Conservation (phyloP, 106 monocot species). For the Dendrobium nobile region DNA sequence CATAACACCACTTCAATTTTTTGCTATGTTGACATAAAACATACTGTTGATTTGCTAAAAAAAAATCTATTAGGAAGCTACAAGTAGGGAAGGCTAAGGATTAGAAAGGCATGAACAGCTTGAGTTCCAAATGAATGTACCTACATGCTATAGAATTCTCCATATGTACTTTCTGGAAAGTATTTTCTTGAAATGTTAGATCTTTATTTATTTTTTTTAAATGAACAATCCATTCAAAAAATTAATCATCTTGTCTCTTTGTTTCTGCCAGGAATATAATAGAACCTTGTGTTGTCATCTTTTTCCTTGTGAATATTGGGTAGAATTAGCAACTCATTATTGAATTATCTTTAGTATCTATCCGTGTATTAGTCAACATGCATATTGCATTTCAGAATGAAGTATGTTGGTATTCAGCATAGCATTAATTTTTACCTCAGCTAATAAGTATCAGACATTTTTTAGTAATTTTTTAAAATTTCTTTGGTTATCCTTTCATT, state of each 20-base stretch:
- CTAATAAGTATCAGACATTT: background rate
- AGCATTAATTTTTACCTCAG: background rate
- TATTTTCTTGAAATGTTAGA: conserved; percentile 6
- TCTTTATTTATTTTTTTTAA: background rate
- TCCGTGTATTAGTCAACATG: background rate
- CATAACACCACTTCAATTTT: background rate
- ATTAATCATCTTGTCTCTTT: background rate
- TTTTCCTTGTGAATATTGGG: background rate
- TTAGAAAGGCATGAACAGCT: conserved; percentile 80
- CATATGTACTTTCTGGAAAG: conserved; percentile 68
- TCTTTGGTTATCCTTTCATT: background rate
- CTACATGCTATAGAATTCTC: conserved; percentile 49
- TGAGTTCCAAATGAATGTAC: conserved; percentile 87
- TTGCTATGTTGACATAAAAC: background rate
- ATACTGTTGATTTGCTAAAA: background rate
- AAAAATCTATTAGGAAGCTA: conserved; percentile 53
- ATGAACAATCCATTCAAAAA: background rate
- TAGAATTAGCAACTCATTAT: background rate
- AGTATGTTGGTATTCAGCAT: background rate
- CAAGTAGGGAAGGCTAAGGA: conserved; percentile 88
- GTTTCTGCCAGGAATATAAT: background rate
- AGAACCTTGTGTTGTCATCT: background rate
- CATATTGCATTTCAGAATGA: background rate
- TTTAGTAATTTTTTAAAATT: background rate
- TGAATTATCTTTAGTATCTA: background rate